phyloP scores from a whole-genome alignment of 768 basidiomycete genomes.

The Lentinula aciculospora region DNA sequence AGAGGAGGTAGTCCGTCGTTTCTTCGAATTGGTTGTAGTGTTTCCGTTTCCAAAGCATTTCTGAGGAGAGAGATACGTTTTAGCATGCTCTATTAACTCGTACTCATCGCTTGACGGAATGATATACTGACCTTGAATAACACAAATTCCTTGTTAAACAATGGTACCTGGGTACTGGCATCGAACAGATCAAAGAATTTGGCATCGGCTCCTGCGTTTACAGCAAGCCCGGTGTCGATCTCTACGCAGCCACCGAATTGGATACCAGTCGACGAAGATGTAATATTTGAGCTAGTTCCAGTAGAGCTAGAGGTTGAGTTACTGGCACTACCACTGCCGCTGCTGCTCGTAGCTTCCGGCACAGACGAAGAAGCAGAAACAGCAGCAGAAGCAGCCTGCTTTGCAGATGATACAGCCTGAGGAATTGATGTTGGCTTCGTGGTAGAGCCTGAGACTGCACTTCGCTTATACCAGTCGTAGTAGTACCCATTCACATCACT shows the following conservation, averaged over 20 bases:
- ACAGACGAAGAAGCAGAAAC: not conserved
- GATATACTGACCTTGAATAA: conserved; percentile 25
- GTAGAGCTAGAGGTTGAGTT: not conserved
- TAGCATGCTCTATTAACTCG: no score
- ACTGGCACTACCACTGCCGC: not conserved
- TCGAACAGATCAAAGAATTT: conserved; percentile 26
- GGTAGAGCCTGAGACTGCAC: not conserved
- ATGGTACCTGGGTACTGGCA: conserved; percentile 14
- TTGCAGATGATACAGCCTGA: conserved; percentile 1
- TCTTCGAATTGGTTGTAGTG: not conserved
- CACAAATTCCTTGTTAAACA: conserved; percentile 27
- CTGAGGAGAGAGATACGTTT: not conserved
- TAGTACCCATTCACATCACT: not conserved
- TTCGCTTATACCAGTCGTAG: not conserved
- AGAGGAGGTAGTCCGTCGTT: not conserved
- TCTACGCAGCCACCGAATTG: conserved; percentile 28
- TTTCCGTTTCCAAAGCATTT: conserved; percentile 2
- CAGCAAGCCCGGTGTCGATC: conserved; percentile 23
- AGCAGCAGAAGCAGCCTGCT: not conserved
- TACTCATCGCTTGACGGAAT: no score
- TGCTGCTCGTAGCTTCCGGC: not conserved
- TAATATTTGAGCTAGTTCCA: not conserved
- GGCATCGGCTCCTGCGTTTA: conserved; percentile 25
- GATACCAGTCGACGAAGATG: conserved; percentile 5
- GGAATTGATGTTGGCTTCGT: conserved; percentile 1